A percentile compares a stretch with the other conserved stretches of the same genome.
Evolutionary conservation across 805 yeast species (phyloP).

Genomic region (Maudiozyma bulderi): DNA sequence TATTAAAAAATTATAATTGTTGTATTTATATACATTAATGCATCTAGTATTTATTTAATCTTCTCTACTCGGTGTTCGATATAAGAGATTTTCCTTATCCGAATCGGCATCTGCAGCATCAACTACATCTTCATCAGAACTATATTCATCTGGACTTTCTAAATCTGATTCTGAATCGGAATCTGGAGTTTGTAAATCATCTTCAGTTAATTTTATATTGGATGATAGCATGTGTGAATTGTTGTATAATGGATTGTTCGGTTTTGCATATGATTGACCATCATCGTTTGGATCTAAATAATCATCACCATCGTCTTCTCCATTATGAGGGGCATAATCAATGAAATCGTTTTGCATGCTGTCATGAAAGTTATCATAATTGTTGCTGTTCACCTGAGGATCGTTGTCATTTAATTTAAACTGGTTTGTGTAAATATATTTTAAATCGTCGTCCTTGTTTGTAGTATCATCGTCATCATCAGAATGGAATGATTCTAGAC

Average conservation of each 20-base stretch:
- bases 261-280: conserved; percentile 62
- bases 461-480: conserved; percentile 33
- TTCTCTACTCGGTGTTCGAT: conserved; percentile 15
- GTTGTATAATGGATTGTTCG: conserved; percentile 48
- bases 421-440: conserved; percentile 32
- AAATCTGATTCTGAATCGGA: conserved; percentile 12
- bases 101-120: conserved; percentile 20
- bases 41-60: not conserved
- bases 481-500: conserved; percentile 35
- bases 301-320: conserved; percentile 44
- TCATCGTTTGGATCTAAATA: conserved; percentile 76
- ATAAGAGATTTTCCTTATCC: conserved; percentile 24
- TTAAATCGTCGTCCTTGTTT: conserved; percentile 1
- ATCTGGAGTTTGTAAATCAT: conserved; percentile 14
- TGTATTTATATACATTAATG: not conserved
- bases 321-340: conserved; percentile 23
- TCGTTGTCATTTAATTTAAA: conserved; percentile 34
- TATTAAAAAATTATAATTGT: not conserved
- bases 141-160: conserved; percentile 8
- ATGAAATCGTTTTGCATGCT: not conserved
- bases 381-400: not conserved
- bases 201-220: conserved; percentile 19
- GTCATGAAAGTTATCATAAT: not conserved
- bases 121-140: conserved; percentile 3
- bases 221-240: conserved; percentile 31